Evolutionary conservation across 768 basidiomycete genomes (phyloP).

Genomic region (Clitopilus hobsonii): DNA sequence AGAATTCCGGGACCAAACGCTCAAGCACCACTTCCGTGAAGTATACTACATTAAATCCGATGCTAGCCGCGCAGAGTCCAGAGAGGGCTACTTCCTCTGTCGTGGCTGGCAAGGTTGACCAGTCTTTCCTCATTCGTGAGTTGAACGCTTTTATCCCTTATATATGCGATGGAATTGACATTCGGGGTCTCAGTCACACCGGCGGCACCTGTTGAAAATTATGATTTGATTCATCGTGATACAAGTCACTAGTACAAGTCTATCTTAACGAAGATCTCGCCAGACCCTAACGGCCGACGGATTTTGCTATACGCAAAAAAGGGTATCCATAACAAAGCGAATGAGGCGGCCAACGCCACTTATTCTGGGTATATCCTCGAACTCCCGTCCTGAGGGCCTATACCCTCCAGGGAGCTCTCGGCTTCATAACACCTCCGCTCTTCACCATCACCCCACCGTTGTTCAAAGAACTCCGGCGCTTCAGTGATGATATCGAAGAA

Average conservation of each 20-base stretch:
- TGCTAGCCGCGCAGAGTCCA: constrained; percentile 73
- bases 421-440: not conserved
- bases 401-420: constrained; percentile 1
- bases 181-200: not conserved
- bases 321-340: not conserved
- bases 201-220: not conserved
- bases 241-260: not conserved
- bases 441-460: not conserved
- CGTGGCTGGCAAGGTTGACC: constrained; percentile 51
- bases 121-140: too few relatives aligned
- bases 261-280: not conserved
- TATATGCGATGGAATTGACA: too few relatives aligned
- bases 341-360: not conserved
- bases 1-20: constrained; percentile 53
- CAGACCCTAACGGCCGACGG: not conserved
- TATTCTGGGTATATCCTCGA: not conserved
- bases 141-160: too few relatives aligned
- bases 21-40: constrained; percentile 60
- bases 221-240: not conserved
- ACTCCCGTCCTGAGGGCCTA: not conserved
- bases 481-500: not conserved
- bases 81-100: constrained; percentile 87
- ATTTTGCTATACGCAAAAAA: not conserved
- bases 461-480: not conserved
- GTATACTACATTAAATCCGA: constrained; percentile 76